phyloP scores from a whole-genome alignment of 331 rosid genomes.

The Cucumis variabilis region DNA sequence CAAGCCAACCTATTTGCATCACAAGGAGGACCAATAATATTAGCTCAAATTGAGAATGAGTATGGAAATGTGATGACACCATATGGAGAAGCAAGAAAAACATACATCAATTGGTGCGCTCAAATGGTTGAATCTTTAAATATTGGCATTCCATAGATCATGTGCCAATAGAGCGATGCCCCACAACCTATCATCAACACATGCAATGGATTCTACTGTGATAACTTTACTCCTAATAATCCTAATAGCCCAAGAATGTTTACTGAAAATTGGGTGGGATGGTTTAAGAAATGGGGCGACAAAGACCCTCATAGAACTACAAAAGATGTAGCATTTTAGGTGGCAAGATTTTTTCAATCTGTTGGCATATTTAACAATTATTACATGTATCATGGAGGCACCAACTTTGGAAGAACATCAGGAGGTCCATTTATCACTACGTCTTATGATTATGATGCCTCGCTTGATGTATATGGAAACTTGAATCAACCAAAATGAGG shows the following conservation, averaged over 20 bases:
- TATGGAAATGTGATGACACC: too few species aligned
- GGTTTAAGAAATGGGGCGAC: conserved; percentile 58
- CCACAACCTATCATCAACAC: conserved; percentile 71
- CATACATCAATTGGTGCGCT: too few species aligned
- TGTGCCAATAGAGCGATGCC: conserved; percentile 83
- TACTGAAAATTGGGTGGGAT: conserved; percentile 68
- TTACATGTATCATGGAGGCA: conserved; percentile 88
- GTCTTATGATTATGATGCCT: conserved; percentile 89
- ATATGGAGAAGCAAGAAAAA: too few species aligned
- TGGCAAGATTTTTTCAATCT: conserved; percentile 55
- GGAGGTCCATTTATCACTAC: conserved; percentile 90
- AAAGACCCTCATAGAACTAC: conserved; percentile 50
- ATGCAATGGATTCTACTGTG: conserved; percentile 62
- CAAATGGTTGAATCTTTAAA: too few species aligned
- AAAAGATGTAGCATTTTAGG: conserved; percentile 55
- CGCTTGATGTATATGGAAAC: conserved; percentile 80
- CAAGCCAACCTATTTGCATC: too few species aligned
- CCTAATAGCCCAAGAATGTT: conserved; percentile 58
- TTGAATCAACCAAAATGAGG: conserved; percentile 62
- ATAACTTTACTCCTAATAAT: conserved; percentile 47
- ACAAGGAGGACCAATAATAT: too few species aligned
- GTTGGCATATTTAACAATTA: conserved; percentile 61
- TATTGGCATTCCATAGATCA: conserved; percentile 8
- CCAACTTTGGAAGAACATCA: conserved; percentile 82
- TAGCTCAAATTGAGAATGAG: too few species aligned